Evolutionary conservation across 495 filamentous ascomycete species (phyloP).

Genomic region (Aspergillus ellipticus): DNA sequence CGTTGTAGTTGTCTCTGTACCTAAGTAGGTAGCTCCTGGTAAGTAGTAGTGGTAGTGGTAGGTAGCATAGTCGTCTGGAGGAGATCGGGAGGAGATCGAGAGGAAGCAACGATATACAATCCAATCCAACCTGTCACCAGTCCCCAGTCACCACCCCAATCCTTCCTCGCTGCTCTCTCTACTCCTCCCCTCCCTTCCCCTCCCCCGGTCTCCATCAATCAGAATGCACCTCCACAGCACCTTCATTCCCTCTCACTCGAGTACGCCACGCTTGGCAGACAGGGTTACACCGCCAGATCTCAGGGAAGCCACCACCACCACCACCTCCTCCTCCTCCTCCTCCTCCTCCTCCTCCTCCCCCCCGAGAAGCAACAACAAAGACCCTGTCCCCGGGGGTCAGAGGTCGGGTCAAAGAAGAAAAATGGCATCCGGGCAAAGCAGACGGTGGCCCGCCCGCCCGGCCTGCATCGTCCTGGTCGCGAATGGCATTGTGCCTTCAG

Average conservation of each 20-base stretch:
- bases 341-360: too few species aligned
- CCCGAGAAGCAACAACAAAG: too few species aligned
- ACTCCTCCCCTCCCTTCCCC: background rate
- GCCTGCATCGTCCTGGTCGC: conserved; percentile 5
- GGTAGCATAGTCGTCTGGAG: background rate
- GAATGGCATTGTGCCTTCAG: conserved; percentile 10
- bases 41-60: background rate
- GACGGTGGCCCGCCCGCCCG: conserved; percentile 7
- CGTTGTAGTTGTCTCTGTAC: too few species aligned
- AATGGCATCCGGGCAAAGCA: background rate
- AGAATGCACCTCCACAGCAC: background rate
- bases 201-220: background rate
- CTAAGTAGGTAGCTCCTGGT: background rate
- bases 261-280: conserved; percentile 4
- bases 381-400: background rate
- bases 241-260: background rate
- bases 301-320: conserved; percentile 20
- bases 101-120: background rate
- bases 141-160: background rate
- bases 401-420: background rate
- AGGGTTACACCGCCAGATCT: conserved; percentile 19
- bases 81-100: background rate
- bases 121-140: background rate
- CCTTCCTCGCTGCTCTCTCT: background rate
- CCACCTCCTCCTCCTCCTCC: too few species aligned